Base-by-base conservation (phyloP, 169 alveolate species). In the Eimeria brunetti region DNA sequence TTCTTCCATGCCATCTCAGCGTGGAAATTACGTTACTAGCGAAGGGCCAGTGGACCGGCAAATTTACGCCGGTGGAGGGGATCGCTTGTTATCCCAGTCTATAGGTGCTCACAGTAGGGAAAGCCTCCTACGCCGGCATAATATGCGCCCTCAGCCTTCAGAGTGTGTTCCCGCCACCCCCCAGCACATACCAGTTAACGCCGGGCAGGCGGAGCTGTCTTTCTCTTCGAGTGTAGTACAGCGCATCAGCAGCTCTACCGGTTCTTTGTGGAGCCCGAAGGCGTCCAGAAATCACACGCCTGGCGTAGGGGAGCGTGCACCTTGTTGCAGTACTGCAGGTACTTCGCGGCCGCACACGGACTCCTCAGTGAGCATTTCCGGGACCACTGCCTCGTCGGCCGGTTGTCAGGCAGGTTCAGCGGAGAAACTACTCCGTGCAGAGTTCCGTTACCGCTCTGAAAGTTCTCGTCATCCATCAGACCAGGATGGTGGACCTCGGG, bases 181-280 rank as follows among this genome's bases (percentile, higher is more conserved):
- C 24, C 83, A 60, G 92, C 41, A 62, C 62, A 16, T 86, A 18
- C 51, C 78, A 30, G 36, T 62, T 36, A n/a, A 44, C 46, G 38
- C 81, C 16, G 56, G 92, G 30, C 92, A 58, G 81, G 46, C 83
- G n/a, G 92, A 86, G 22, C 80, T 81, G 5, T 36, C 38, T 9
- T n/a, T 86, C 18, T 12, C 92, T 86, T 16, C 92, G 60, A 5
- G 81, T 62, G 64, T 27, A 60, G 81, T 60, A 49, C 92, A 86
- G 46, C 92, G 92, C 92, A 62, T 62, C n/a, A 86, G 22, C 46
- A 86, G 92, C 92, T 86, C 92, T 5, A 49, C 92, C 12, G 92
- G 81, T n/a, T 86, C 92, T 62, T 86, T 86, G 92, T 86, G 92
- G 92, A 86, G 92, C 92, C 92, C 92, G 14, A 86, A 86, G 27